Base-by-base conservation (phyloP, 495 filamentous ascomycete genomes). In the Hypoxylon cercidicola region DNA sequence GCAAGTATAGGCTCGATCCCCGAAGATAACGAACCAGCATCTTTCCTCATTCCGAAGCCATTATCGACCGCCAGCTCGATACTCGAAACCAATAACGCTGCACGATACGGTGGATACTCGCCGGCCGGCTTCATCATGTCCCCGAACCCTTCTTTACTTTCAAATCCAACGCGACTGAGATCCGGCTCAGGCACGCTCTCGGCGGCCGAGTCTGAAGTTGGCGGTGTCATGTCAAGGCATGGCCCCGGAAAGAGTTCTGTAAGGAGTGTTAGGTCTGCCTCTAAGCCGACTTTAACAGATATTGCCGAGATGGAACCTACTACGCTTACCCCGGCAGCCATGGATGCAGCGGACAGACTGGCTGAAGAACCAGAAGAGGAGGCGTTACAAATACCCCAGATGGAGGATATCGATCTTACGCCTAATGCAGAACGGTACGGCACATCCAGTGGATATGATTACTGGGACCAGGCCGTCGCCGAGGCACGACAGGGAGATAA, bases 41-140 rank as follows among this genome's bases (percentile, higher is more conserved):
- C 68, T n/a, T 70, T 72, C 46, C 49, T 74, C 9, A 62, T 73
- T 25, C 69, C 73, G 30, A 77, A 82, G 20, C 78, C 85, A 48
- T 70, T 82, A 28, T 90, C 87, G 30, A 82, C 82, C 23, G 72
- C 84, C 12, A 90, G 86, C 66, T 92, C 90, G 5, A 87, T 92
- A 59, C 78, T 88, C 18, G 87, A 87, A 49, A 81, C 86, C 37
- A 93, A 91, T 74, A 84, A 68, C 41, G 76, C 85, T 32, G 89
- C 88, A 13, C 81, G 89, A 32, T 82, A 82, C 39, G 90, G 88
- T 34, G 90, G 89, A 35, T 93, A 91, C 75, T 91, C 89, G 20
- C 88, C 90, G 1, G 80, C 73, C 15, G 85, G 79, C n/a, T 89
- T 84, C 60, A 71, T 89, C 48, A 82, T 87, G 66, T 93, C 88